These are phyloP conservation scores for Sanghuangporus baumii DNA, from an alignment of 1,284 basidiomycete genomes.

Conservation along the genomic window DNA sequence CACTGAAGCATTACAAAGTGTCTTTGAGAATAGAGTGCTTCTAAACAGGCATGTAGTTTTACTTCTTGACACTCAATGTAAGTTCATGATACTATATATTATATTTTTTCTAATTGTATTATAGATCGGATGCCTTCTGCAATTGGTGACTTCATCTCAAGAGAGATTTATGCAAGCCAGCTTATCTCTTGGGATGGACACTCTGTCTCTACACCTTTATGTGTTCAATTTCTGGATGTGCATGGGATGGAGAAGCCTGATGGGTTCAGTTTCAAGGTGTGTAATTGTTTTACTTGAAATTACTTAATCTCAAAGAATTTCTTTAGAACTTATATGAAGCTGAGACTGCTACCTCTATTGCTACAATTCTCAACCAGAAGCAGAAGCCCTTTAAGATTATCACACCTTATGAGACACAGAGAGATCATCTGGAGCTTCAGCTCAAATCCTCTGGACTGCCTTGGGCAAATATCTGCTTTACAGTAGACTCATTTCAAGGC, in stretches of 20 bases:
- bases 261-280: slow-evolving; percentile 40
- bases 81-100: no score
- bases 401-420: slow-evolving; percentile 67
- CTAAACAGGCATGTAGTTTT: slow-evolving; percentile 27
- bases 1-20: slow-evolving; percentile 43
- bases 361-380: slow-evolving; percentile 38
- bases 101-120: neutral
- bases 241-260: slow-evolving; percentile 33
- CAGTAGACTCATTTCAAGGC: slow-evolving; percentile 68
- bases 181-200: slow-evolving; percentile 41
- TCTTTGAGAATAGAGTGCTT: slow-evolving; percentile 53
- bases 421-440: slow-evolving; percentile 40
- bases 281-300: neutral
- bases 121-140: slow-evolving; percentile 73
- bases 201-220: slow-evolving; percentile 32
- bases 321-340: slow-evolving; percentile 49
- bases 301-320: neutral
- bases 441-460: slow-evolving; percentile 41
- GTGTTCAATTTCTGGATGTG: slow-evolving; percentile 52
- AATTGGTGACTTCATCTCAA: slow-evolving; percentile 67
- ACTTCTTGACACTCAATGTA: slow-evolving; percentile 57
- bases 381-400: slow-evolving; percentile 50
- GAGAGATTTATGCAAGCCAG: slow-evolving; percentile 43
- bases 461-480: slow-evolving; percentile 58
- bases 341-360: slow-evolving; percentile 40